Percentiles rank a stretch among this genome's conserved stretches.
Conservation (phyloP, 2,329 filamentous ascomycete species). For the Trichoderma asperellum region DNA sequence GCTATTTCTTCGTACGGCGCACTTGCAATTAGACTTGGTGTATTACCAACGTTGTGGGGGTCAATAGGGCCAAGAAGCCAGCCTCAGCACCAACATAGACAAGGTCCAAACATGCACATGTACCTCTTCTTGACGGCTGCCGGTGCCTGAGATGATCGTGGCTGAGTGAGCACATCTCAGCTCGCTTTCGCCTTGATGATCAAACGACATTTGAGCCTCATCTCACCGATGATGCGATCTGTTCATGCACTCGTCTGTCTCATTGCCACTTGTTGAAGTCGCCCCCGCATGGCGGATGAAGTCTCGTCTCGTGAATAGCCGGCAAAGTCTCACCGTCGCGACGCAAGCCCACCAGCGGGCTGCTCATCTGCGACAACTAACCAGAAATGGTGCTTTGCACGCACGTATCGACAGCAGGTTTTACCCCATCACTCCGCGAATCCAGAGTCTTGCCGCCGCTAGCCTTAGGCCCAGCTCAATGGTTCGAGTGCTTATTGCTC, state of each 20-base stretch:
- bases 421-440: constrained; percentile 18
- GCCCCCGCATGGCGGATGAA: not conserved
- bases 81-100: not conserved
- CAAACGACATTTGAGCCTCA: not conserved
- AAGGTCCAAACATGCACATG: not conserved
- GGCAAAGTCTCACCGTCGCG: not conserved
- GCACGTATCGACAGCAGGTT: not conserved
- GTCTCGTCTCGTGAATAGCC: not conserved
- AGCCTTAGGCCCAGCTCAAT: constrained; percentile 17
- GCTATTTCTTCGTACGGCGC: not conserved
- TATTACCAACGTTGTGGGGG: constrained; percentile 12
- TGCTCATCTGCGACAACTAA: not conserved
- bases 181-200: not conserved
- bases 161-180: constrained; percentile 7
- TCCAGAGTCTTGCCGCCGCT: constrained; percentile 23
- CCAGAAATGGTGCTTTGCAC: constrained; percentile 10
- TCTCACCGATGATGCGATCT: not conserved
- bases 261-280: not conserved
- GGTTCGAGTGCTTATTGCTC: constrained; percentile 24
- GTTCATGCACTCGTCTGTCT: not conserved
- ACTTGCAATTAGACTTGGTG: not conserved
- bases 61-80: constrained; percentile 7
- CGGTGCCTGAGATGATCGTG: constrained; percentile 10
- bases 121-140: not conserved
- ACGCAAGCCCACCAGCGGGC: not conserved